Base-by-base conservation (phyloP, 2,329 filamentous ascomycete genomes). In the Penicillium decumbens region DNA sequence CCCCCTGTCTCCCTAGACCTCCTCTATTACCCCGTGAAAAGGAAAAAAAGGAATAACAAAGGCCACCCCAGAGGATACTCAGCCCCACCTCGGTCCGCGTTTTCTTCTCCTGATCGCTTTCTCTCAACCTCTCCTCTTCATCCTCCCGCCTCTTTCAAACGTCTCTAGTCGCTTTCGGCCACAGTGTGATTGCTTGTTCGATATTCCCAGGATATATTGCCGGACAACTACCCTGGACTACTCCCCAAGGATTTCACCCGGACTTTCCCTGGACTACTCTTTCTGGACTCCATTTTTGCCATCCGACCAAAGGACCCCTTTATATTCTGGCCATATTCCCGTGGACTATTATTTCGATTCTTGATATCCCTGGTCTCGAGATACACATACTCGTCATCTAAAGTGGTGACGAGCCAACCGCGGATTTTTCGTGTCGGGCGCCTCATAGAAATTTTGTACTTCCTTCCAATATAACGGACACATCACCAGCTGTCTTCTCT, bases 391-490 rank as follows among this genome's bases (percentile, higher is more conserved):
- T 37, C 41, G 27, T 51, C 45, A 48, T 49, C 47, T 54, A 30
- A 56, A 54, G 55, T 52, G 38, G 51, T 56, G 47, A 57, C 49
- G 45, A 20, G 44, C 40, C 48, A 50, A 30, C 46, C 46, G 50
- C 51, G 49, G 40, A 48, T 44, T 43, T 40, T 53, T 28, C 30
- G 18, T 39, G 38, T 44, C 42, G 38, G 43, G 47, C 54, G 50
- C 51, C 46, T 45, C 41, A 54, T 54, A 54, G 53, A 56, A 48
- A 51, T 54, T 29, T 45, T 59, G 54, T 61, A 59, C 51, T 51
- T 55, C 56, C 48, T 47, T 49, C 41, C 56, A 60, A 57, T 59
- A 53, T 50, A 59, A 53, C 46, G 54, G 56, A 55, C 41, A 43
- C 47, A 41, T 29, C 46, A 54, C 41, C 45, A 29, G 27, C 28